Evolutionary conservation across 2,329 filamentous ascomycete genomes (phyloP), one percentile per base, ranked within the genome.

Genomic region (Onygena corvina): DNA sequence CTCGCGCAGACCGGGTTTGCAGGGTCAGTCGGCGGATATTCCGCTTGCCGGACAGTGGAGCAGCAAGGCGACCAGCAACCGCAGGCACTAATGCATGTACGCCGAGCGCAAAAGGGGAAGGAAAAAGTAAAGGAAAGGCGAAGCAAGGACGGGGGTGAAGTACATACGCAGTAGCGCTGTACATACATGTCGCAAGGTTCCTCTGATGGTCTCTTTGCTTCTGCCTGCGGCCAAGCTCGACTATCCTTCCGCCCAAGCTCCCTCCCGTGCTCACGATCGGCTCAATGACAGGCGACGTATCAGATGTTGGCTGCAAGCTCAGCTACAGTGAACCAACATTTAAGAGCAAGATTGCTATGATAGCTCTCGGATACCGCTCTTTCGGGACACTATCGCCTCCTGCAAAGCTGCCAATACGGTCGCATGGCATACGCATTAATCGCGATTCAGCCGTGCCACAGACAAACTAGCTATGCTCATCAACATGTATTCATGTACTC

Each of bases 11-110:
- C 36, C 36, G 14, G 18, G 36, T 40, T 40, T 40, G 36, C 29
- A 47, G 30, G 33, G 25, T 48, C 29, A 50, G 48, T 50, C 51
- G 48, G 51, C 51, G 48, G 48, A 46, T 50, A 47, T 48, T 52
- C 48, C 48, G 51, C 36, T 38, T 52, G 33, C 48, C 48, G 45
- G n/a, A n/a, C n/a, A n/a, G 25, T 46, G 48, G 21, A 20, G 33
- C 18, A 21, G 29, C 33, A 46, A 30, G 46, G 33, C 16, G 31
- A 40, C 42, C 29, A 9, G 36, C 25, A 47, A 52, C 38, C 42
- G 45, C 14, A 45, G 25, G 42, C n/a, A n/a, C 30, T 33, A 33
- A 33, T 3, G 36, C 6, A 40, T 23, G 36, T 18, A 36, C 27
- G 27, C 27, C 27, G 27, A 29, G 27, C 27, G 11, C 14, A 46